Evolutionary conservation across 345 rosid genomes (phyloP), one percentile per base, ranked within the genome.

Genomic region (Cochlearia excelsa): DNA sequence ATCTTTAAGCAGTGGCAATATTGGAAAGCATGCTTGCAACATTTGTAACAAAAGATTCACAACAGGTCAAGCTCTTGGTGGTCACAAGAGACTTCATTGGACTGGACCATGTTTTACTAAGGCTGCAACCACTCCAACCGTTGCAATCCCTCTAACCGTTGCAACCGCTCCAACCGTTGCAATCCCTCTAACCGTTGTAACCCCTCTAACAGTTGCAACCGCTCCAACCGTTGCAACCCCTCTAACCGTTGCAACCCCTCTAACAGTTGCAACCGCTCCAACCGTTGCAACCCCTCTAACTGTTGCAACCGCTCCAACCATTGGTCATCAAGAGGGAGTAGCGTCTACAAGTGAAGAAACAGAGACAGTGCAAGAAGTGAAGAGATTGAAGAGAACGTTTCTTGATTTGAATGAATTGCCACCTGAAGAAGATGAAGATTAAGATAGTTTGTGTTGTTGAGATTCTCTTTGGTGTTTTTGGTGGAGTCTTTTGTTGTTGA

Each of bases 1-100:
- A 33, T 55, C 66, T 39, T 66, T 69, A 5, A 64, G 59, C 43
- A 52, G 67, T 34, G 5, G 54, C n/a, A 49, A 48, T 23, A 61
- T 54, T n/a, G 68, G 69, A 70, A 76, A 73, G 26, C 80, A 79
- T 30, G 59, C 65, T 6, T 78, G 85, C 27, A 66, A 74, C 53
- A 67, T 73, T 35, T 78, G 80, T 66, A 43, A 57, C 10, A 65
- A 30, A 37, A 71, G 23, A 9, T 78, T 76, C 63, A 65, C 75
- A 28, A 71, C 80, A 11, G 85, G 82, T 4, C 82, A 78, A 35
- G 82, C 82, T 10, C 79, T 76, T 26, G 82, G 82, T 5, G 82
- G 82, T 9, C 82, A 81, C 68, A 78, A 75, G 67, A 67, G 80
- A 57, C 61, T 78, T 16, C 82, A 78, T 9, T 75, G 80, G 81